Evolutionary conservation across 2,329 filamentous ascomycete genomes (phyloP), one percentile per base, ranked within the genome.

Genomic region (Hymenoscyphus fructigenus): DNA sequence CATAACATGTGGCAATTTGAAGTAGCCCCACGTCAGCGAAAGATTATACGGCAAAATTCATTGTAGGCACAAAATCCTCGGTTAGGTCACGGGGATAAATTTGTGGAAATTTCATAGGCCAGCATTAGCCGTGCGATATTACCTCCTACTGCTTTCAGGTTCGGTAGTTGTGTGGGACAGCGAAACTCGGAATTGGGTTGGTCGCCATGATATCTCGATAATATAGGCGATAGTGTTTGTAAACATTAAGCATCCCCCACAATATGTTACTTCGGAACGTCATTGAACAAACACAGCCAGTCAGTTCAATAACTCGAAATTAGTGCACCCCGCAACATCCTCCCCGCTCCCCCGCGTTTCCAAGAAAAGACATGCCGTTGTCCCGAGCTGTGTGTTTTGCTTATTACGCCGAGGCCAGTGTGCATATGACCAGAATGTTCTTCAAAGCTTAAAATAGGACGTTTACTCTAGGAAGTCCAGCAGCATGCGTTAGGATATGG

Each of bases 101-200:
- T 23, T 50, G n/a, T 50, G 6, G 7, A 50, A 10, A 50, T 23
- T 12, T 26, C 44, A 50, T 50, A 50, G 44, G 44, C 44, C 12
- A 23, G 44, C n/a, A 50, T 50, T 50, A 50, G 44, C 44, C 44
- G 44, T 50, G 7, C 44, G 44, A 50, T 50, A 50, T 50, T 50
- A 23, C 44, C n/a, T 12, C 44, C n/a, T 50, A 50, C 44, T 23
- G 5, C n/a, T 50, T 50, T 50, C 4, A 23, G n/a, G n/a, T 23
- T 50, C 44, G 44, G 44, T 50, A 50, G n/a, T 50, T 50, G 44
- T 50, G 20, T 23, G 20, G n/a, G 10, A 23, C 20, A 23, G n/a
- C n/a, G 17, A 50, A 14, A 23, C 44, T 20, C 17, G n/a, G 20
- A 50, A 10, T 23, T 12, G 6, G n/a, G 44, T 50, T 23, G n/a